Evolutionary conservation across 495 filamentous ascomycete species (phyloP).

Genomic region (Echria macrotheca): DNA sequence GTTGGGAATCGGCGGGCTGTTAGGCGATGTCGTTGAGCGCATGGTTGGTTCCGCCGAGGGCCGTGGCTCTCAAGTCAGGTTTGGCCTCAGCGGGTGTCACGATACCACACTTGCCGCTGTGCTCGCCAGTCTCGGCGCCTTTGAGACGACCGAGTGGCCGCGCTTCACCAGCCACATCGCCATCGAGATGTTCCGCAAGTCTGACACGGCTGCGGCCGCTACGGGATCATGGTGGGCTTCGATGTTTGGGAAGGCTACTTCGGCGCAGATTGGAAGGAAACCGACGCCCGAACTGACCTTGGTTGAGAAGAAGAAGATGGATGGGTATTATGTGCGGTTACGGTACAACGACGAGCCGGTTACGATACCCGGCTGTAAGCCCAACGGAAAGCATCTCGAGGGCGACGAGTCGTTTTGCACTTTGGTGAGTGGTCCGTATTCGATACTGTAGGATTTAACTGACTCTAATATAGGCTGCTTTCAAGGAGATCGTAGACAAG

Average conservation of each 20-base stretch:
- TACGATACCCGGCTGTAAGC: constrained; percentile 72
- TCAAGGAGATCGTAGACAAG: constrained; percentile 87
- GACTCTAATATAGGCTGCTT: constrained; percentile 57
- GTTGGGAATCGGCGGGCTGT: constrained; percentile 76
- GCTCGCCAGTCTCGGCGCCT: constrained; percentile 73
- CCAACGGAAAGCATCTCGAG: constrained; percentile 73
- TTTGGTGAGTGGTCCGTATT: constrained; percentile 46
- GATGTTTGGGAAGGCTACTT: constrained; percentile 33
- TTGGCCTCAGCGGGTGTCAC: constrained; percentile 79
- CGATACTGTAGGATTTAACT: not conserved
- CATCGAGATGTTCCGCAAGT: constrained; percentile 74
- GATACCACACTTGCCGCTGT: constrained; percentile 87
- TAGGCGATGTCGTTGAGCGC: constrained; percentile 77
- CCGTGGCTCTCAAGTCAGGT: constrained; percentile 47
- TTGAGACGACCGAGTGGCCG: constrained; percentile 71
- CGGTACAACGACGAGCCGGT: constrained; percentile 85
- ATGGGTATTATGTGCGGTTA: constrained; percentile 85
- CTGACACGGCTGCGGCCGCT: constrained; percentile 12
- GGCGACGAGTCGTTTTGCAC: constrained; percentile 93
- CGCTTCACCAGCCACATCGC: constrained; percentile 89
- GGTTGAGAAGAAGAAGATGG: constrained; percentile 48
- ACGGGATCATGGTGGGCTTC: constrained; percentile 42
- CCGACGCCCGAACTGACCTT: constrained; percentile 41
- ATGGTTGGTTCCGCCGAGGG: constrained; percentile 72
- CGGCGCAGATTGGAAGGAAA: constrained; percentile 47